Percentiles rank a stretch among this genome's conserved stretches.
These are phyloP conservation scores for Fusarium pseudocircinatum DNA, from an alignment of 2,329 filamentous ascomycete genomes.

Conservation along the genomic window DNA sequence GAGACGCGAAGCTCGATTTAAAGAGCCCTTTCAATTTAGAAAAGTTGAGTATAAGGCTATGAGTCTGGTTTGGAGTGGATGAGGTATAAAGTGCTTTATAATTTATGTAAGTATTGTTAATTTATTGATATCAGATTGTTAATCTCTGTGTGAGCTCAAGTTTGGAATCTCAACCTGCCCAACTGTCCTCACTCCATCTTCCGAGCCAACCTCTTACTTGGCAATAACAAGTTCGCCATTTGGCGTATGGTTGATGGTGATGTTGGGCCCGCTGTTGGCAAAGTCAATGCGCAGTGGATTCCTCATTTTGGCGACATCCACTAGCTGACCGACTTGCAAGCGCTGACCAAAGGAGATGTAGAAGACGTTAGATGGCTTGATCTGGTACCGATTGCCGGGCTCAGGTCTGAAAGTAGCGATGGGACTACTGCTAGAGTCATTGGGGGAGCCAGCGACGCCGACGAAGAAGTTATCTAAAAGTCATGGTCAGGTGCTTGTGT, in stretches of 20 bases:
- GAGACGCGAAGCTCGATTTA: neutral
- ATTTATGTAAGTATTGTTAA: too few species aligned
- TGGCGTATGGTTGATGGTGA: neutral
- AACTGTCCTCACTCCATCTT: neutral
- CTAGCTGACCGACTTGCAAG: neutral
- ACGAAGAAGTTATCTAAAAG: neutral
- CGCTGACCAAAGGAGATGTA: neutral
- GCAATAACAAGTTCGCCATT: neutral
- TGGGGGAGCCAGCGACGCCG: neutral
- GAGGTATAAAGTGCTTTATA: too few species aligned
- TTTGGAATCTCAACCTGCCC: rapidly evolving
- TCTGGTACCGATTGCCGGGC: neutral
- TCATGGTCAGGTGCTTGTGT: neutral
- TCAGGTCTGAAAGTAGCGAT: neutral
- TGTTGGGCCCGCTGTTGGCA: neutral
- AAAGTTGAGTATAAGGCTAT: rapidly evolving
- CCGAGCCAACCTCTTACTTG: rapidly evolving
- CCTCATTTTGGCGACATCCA: neutral
- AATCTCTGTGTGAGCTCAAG: neutral
- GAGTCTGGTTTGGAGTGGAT: too few species aligned
- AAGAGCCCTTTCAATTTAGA: rapidly evolving
- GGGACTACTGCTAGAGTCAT: too few species aligned
- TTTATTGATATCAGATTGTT: neutral
- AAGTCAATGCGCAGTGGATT: neutral
- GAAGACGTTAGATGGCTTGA: neutral